phyloP scores from a whole-genome alignment of 139 green algal species.

The Gonium pectorale region DNA sequence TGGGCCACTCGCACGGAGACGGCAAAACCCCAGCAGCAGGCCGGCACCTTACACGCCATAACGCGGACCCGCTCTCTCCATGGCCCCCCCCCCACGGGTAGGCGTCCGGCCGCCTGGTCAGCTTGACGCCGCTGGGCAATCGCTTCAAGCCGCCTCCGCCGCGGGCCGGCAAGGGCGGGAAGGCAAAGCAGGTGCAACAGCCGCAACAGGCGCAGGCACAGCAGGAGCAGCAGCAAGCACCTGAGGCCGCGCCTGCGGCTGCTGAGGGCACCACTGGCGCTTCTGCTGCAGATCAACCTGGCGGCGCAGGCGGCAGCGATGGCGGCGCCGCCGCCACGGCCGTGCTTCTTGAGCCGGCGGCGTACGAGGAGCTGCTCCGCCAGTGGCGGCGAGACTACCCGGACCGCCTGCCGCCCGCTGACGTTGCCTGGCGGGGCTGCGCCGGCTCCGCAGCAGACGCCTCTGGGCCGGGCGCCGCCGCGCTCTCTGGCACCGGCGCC shows the following conservation, averaged over 20 bases:
- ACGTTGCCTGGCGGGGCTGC: slow-evolving; percentile 23
- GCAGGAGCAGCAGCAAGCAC: not conserved
- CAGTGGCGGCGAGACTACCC: slow-evolving; percentile 24
- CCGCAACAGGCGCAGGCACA: not conserved
- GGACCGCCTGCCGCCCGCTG: not conserved
- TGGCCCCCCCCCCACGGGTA: not conserved
- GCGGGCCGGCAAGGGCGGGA: not conserved
- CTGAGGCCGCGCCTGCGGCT: too few relatives aligned
- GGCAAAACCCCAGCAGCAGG: too few relatives aligned
- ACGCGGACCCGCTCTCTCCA: too few relatives aligned
- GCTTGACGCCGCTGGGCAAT: slow-evolving; percentile 28
- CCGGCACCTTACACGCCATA: too few relatives aligned
- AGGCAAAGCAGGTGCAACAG: not conserved
- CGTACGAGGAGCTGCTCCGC: slow-evolving; percentile 9
- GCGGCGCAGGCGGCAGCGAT: not conserved
- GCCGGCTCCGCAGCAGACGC: not conserved
- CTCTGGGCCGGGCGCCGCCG: not conserved
- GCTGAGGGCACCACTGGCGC: too few relatives aligned
- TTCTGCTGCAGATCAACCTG: too few relatives aligned
- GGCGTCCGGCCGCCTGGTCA: slow-evolving; percentile 51
- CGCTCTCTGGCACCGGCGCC: not conserved
- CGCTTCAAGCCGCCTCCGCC: slow-evolving; percentile 9
- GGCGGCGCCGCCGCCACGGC: not conserved
- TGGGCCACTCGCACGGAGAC: too few relatives aligned
- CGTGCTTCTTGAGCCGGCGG: not conserved